Evolutionary conservation across 768 basidiomycete genomes (phyloP).

Genomic region (Russula abietina): DNA sequence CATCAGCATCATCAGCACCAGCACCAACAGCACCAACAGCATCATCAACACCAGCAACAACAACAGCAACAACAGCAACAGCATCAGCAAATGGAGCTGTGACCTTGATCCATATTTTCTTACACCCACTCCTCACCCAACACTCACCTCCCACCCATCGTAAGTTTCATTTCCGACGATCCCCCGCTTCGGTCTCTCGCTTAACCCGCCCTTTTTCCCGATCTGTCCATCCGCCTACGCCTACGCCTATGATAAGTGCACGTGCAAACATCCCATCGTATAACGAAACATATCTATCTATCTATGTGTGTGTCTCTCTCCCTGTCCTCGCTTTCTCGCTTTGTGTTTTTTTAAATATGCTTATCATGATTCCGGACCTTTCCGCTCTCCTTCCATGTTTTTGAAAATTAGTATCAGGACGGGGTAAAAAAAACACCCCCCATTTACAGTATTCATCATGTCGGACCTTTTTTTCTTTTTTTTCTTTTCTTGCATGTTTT

Average conservation of each 20-base stretch:
- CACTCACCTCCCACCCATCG: neutral
- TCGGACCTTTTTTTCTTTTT: neutral
- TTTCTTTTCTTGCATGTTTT: too few species aligned
- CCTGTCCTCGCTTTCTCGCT: neutral
- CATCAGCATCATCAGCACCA: neutral
- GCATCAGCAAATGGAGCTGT: slow-evolving; percentile 7
- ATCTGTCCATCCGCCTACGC: neutral
- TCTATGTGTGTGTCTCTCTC: neutral
- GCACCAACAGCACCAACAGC: neutral
- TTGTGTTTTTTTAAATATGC: neutral
- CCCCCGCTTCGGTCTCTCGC: neutral
- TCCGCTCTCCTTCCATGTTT: neutral
- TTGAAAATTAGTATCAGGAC: neutral
- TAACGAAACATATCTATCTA: neutral
- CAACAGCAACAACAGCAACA: neutral
- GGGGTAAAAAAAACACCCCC: too few species aligned
- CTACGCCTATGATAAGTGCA: too few species aligned
- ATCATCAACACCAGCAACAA: neutral
- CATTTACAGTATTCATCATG: too few species aligned
- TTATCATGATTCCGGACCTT: slow-evolving; percentile 7
- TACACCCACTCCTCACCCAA: neutral
- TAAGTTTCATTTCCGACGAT: neutral
- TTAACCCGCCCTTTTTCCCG: neutral
- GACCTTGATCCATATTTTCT: neutral
- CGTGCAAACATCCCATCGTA: neutral